These are phyloP conservation scores for Tephrocybe rancida DNA, from an alignment of 768 basidiomycete species.

Conservation along the genomic window DNA sequence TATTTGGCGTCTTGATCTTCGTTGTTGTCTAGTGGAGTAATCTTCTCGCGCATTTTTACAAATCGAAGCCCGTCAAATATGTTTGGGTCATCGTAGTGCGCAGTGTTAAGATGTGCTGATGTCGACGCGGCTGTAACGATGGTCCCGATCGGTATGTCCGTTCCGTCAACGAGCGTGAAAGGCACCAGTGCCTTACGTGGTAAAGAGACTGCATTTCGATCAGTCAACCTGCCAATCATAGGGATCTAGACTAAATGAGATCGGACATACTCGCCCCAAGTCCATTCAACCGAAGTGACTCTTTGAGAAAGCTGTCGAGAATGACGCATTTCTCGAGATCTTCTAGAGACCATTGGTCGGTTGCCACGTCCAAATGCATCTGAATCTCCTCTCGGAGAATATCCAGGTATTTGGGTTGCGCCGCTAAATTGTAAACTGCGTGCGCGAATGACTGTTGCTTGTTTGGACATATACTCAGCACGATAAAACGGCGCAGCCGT, in stretches of 20 bases:
- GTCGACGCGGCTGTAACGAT: slow-evolving; percentile 8
- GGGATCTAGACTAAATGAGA: background rate
- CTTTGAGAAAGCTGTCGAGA: slow-evolving; percentile 39
- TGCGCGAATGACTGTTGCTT: slow-evolving; percentile 28
- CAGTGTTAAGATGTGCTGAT: slow-evolving; percentile 17
- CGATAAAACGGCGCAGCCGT: background rate
- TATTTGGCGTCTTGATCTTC: slow-evolving; percentile 23
- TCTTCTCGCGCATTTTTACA: slow-evolving; percentile 17
- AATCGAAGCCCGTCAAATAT: slow-evolving; percentile 47
- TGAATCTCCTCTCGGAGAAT: slow-evolving; percentile 36
- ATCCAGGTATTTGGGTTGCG: slow-evolving; percentile 25
- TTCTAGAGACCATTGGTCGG: slow-evolving; percentile 5
- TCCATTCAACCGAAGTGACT: slow-evolving; percentile 31
- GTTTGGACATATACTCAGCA: background rate
- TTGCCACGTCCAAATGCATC: slow-evolving; percentile 14
- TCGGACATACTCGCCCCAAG: slow-evolving; percentile 26
- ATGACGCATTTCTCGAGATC: slow-evolving; percentile 17
- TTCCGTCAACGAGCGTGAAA: slow-evolving; percentile 12
- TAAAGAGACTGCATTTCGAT: slow-evolving; percentile 26
- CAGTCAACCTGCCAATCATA: slow-evolving; percentile 19
- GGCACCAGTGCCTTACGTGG: slow-evolving; percentile 21
- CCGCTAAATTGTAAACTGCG: slow-evolving; percentile 29
- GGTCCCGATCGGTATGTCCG: slow-evolving; percentile 5
- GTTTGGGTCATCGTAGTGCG: slow-evolving; percentile 32
- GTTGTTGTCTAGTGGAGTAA: slow-evolving; percentile 15